These are phyloP conservation scores for Malus hybrid DNA, from an alignment of 331 rosid species.

Conservation along the genomic window DNA sequence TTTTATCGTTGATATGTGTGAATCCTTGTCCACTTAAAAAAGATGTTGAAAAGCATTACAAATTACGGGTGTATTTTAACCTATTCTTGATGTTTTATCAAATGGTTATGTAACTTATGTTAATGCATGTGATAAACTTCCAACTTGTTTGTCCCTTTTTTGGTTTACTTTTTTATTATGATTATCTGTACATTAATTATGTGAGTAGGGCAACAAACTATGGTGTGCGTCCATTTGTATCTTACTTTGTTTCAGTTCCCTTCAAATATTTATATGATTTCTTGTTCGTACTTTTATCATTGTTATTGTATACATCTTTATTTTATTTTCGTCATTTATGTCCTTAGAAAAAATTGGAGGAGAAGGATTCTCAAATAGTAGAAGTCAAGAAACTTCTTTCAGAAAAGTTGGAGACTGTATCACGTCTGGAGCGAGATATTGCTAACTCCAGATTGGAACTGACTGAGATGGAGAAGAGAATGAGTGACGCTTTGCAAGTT, in stretches of 20 bases:
- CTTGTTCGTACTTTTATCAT: not conserved
- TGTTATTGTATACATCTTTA: not conserved
- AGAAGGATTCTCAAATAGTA: slow-evolving; percentile 53
- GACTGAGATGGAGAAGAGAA: slow-evolving; percentile 54
- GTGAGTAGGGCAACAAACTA: not conserved
- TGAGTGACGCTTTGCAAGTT: slow-evolving; percentile 41
- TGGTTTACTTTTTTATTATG: not conserved
- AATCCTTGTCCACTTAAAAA: not conserved
- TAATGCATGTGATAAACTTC: not conserved
- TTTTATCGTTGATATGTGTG: not conserved
- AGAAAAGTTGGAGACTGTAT: slow-evolving; percentile 46
- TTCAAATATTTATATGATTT: not conserved
- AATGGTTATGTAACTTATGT: not conserved
- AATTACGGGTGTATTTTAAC: not conserved
- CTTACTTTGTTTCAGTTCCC: not conserved
- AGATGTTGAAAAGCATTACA: not conserved
- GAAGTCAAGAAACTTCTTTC: slow-evolving; percentile 43
- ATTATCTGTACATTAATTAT: not conserved
- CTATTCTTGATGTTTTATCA: not conserved
- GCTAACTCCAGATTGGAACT: slow-evolving; percentile 56
- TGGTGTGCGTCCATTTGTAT: not conserved
- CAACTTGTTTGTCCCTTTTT: not conserved
- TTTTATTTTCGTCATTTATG: not conserved
- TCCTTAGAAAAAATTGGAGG: slow-evolving; percentile 58
- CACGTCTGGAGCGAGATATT: slow-evolving; percentile 59